Percentiles rank a stretch among this genome's conserved stretches.
Evolutionary conservation across 805 yeast genomes (phyloP).

Genomic region (Cephaloascus albidus): DNA sequence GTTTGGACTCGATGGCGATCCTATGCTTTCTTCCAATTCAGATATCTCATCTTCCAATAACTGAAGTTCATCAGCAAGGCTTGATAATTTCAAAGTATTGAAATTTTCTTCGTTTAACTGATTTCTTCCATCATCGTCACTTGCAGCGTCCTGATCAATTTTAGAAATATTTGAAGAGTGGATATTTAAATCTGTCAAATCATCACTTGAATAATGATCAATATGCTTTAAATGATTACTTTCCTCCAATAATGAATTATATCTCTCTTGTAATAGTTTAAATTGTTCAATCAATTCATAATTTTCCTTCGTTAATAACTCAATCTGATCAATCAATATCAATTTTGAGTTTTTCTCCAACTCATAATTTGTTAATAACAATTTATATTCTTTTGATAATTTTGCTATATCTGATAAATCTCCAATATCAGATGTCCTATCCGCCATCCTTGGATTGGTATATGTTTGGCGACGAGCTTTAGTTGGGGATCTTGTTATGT

Average conservation of each 20-base stretch:
- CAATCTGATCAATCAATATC: slow-evolving; percentile 45
- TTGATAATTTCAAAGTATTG: no score
- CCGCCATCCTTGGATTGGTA: no score
- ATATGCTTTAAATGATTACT: background rate
- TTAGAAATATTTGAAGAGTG: background rate
- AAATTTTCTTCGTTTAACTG: no score
- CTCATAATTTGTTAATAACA: slow-evolving; percentile 40
- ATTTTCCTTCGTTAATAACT: slow-evolving; percentile 30
- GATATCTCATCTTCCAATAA: background rate
- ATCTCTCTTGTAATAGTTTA: background rate
- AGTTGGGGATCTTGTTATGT: background rate
- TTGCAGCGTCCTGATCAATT: background rate
- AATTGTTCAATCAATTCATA: background rate
- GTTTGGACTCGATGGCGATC: slow-evolving; percentile 14
- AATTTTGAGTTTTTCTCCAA: slow-evolving; percentile 43
- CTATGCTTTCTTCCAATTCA: background rate
- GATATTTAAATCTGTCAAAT: background rate
- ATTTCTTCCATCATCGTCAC: no score
- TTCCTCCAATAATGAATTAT: background rate
- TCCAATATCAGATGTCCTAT: background rate
- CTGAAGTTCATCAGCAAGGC: background rate
- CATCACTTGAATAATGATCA: background rate
- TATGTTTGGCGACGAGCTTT: background rate
- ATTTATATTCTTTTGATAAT: slow-evolving; percentile 23
- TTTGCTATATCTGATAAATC: slow-evolving; percentile 5